Evolutionary conservation across 2,329 filamentous ascomycete species (phyloP).

Genomic region (Ramichloridium luteum): DNA sequence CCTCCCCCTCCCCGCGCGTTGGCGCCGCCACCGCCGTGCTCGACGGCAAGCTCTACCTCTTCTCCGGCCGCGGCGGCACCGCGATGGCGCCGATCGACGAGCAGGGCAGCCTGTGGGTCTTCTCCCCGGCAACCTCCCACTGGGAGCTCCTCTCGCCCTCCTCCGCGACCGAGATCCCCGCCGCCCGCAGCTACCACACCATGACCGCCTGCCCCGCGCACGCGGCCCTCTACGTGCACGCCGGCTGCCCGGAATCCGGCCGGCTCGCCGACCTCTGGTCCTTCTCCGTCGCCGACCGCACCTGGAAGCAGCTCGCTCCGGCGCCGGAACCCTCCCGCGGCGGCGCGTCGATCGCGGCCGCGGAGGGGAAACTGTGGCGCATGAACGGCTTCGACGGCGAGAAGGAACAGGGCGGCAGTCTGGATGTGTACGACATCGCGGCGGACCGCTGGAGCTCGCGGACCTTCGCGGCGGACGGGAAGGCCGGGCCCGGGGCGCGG

Average conservation of each 20-base stretch:
- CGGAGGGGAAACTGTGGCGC: constrained; percentile 55
- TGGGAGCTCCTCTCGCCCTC: constrained; percentile 55
- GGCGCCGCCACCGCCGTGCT: constrained; percentile 61
- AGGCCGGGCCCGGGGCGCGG: constrained; percentile 34
- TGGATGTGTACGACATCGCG: constrained; percentile 48
- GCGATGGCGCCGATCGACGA: constrained; percentile 64
- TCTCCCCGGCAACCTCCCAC: constrained; percentile 48
- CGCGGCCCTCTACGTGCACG: constrained; percentile 63
- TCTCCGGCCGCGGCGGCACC: constrained; percentile 62
- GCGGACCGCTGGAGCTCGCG: constrained; percentile 31
- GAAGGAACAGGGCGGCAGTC: constrained; percentile 53
- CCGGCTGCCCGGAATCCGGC: constrained; percentile 55
- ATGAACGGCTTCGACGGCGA: constrained; percentile 71
- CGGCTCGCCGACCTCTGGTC: constrained; percentile 63
- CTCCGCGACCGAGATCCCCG: constrained; percentile 40
- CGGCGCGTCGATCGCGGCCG: constrained; percentile 55
- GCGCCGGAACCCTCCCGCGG: constrained; percentile 57
- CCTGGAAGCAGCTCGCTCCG: constrained; percentile 56
- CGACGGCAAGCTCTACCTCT: constrained; percentile 61
- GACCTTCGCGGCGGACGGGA: constrained; percentile 31
- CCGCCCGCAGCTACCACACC: constrained; percentile 59
- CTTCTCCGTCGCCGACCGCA: constrained; percentile 52
- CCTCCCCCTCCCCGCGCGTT: constrained; percentile 51
- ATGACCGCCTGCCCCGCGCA: constrained; percentile 50
- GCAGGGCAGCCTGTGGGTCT: constrained; percentile 61